These are phyloP conservation scores for Blastobotrys attinorum DNA, from an alignment of 805 yeast genomes.

Conservation along the genomic window DNA sequence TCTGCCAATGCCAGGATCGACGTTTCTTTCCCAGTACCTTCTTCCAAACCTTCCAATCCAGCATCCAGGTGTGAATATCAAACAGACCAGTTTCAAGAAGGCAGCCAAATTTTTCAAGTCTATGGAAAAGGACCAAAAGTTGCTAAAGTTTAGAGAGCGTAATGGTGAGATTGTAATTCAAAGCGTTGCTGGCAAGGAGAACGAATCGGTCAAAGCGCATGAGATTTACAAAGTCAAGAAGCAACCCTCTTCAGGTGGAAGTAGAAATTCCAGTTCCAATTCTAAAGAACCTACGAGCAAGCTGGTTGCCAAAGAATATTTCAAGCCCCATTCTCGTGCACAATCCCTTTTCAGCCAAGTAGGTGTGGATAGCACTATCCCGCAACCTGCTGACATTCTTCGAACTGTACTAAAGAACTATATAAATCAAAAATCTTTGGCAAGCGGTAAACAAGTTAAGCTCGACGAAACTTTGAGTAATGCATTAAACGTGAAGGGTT, in stretches of 20 bases:
- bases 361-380: constrained; percentile 16
- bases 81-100: constrained; percentile 85
- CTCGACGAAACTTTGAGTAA: constrained; percentile 48
- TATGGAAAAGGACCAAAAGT: constrained; percentile 63
- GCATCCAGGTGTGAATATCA: constrained; percentile 37
- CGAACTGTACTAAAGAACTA: constrained; percentile 48
- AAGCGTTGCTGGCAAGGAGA: constrained; percentile 39
- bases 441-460: constrained; percentile 38
- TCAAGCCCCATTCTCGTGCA: constrained; percentile 24
- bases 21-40: constrained; percentile 63
- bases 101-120: constrained; percentile 76
- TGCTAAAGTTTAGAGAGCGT: constrained; percentile 69
- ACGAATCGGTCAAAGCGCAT: constrained; percentile 48
- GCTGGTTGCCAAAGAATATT: constrained; percentile 21
- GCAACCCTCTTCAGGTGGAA: constrained; percentile 1
- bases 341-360: constrained; percentile 16
- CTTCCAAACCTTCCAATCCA: constrained; percentile 58
- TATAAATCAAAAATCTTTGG: constrained; percentile 44
- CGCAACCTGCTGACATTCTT: constrained; percentile 49
- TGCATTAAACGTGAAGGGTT: constrained; percentile 27
- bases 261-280: not conserved
- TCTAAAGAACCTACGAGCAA: constrained; percentile 3
- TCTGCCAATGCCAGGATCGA: constrained; percentile 65
- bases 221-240: constrained; percentile 50
- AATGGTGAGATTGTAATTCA: constrained; percentile 68